phyloP scores from a whole-genome alignment of 1,284 basidiomycete species.

The Ceratobasidium sp. region DNA sequence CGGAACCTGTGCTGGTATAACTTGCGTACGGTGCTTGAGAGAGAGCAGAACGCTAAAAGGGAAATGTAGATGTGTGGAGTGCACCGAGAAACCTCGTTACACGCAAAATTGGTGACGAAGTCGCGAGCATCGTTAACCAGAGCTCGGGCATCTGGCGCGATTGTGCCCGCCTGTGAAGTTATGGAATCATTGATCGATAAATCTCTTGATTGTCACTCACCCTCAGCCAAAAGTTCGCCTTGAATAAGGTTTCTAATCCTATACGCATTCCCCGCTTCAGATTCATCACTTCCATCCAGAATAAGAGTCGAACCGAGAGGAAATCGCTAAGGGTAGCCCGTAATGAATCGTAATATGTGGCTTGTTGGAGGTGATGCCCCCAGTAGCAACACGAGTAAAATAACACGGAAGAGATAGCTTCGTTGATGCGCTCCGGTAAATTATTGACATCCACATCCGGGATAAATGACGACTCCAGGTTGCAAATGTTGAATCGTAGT shows the following conservation, averaged over 20 bases:
- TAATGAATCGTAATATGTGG: not conserved
- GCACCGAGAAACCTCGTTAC: not conserved
- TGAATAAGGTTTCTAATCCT: not conserved
- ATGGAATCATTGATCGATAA: not conserved
- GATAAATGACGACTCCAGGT: not conserved
- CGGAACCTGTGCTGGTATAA: not conserved
- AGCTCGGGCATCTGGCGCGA: not conserved
- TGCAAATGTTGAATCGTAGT: slow-evolving; percentile 3
- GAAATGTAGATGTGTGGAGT: slow-evolving; percentile 24
- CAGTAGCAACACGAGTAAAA: not conserved
- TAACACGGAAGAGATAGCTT: not conserved
- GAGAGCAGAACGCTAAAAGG: not conserved
- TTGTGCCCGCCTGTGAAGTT: not conserved
- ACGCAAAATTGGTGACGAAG: not conserved
- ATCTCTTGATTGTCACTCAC: not conserved
- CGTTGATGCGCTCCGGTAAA: not conserved
- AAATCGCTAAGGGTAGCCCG: not conserved
- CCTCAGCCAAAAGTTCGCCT: not conserved
- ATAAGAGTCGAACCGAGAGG: not conserved
- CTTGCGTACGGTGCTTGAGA: not conserved
- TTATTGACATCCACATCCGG: not conserved
- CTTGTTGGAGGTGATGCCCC: not conserved
- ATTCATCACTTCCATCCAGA: slow-evolving; percentile 11
- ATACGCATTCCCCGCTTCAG: not conserved
- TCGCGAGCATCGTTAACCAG: not conserved